Evolutionary conservation across 192 early-diverging fungal genomes (phyloP).

Genomic region (Cladochytrium replicatum): DNA sequence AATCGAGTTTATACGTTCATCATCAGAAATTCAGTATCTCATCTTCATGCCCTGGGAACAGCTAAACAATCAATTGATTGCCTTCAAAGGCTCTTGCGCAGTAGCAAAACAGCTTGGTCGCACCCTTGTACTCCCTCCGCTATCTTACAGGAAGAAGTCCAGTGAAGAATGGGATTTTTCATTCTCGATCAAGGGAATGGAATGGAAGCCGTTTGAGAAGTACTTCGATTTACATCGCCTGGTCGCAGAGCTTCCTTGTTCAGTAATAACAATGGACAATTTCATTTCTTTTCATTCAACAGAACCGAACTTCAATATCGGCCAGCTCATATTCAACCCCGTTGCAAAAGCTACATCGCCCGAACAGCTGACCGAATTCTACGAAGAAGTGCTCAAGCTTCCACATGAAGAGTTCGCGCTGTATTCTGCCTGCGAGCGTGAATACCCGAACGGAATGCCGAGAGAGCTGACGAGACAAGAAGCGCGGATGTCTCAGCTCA

Average conservation of each 20-base stretch:
- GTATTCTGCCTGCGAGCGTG: slow-evolving; percentile 11
- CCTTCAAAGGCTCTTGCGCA: slow-evolving; percentile 31
- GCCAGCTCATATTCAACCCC: slow-evolving; percentile 14
- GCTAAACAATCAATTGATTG: slow-evolving; percentile 28
- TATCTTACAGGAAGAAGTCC: slow-evolving; percentile 20
- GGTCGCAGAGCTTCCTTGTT: slow-evolving; percentile 14
- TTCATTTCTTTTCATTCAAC: slow-evolving; percentile 23
- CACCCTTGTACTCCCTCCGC: slow-evolving; percentile 25
- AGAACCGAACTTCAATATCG: slow-evolving; percentile 1
- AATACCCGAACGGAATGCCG: too few species aligned
- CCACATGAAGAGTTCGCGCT: slow-evolving; percentile 16
- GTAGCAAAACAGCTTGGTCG: slow-evolving; percentile 17
- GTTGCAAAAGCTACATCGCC: slow-evolving; percentile 17
- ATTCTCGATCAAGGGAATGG: slow-evolving; percentile 9
- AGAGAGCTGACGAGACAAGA: slow-evolving; percentile 4
- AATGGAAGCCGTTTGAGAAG: slow-evolving; percentile 22
- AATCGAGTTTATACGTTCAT: neutral
- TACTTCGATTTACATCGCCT: slow-evolving; percentile 21
- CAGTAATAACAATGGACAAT: slow-evolving; percentile 19
- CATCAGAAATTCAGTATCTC: slow-evolving; percentile 16
- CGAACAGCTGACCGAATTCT: slow-evolving; percentile 23
- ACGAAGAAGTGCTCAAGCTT: slow-evolving; percentile 11
- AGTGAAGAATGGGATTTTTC: slow-evolving; percentile 4
- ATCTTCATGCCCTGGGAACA: slow-evolving; percentile 34
- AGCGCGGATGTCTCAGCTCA: slow-evolving; percentile 14